These are phyloP conservation scores for Sesbania bispinosa DNA, from an alignment of 306 rosid genomes.

Conservation along the genomic window DNA sequence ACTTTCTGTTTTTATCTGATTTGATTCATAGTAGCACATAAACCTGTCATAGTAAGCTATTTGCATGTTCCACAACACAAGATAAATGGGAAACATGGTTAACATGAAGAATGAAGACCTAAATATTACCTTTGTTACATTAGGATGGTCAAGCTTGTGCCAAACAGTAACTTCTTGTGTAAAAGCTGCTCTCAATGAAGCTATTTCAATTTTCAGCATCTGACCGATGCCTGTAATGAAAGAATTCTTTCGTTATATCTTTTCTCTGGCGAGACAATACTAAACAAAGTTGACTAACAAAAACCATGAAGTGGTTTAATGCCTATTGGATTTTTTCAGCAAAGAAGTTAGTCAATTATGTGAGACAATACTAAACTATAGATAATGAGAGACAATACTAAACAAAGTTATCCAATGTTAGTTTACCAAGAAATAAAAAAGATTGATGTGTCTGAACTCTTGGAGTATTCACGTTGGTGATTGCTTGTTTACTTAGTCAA, in stretches of 20 bases:
- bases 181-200: conserved; percentile 92
- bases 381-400: no score
- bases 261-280: no score
- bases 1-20: neutral
- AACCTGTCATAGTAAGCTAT: neutral
- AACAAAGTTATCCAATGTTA: no score
- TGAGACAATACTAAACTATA: no score
- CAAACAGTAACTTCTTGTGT: conserved; percentile 98
- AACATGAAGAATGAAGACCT: neutral
- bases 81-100: neutral
- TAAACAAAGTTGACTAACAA: no score
- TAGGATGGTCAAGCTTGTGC: conserved; percentile 99
- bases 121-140: conserved; percentile 79
- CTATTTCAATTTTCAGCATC: conserved; percentile 97
- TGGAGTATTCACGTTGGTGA: neutral
- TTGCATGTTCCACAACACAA: neutral
- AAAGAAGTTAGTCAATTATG: no score
- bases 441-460: neutral
- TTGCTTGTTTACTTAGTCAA: neutral
- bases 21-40: neutral
- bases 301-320: no score
- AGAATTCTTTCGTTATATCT: no score
- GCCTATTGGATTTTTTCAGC: no score
- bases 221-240: no score
- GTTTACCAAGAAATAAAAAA: no score